Evolutionary conservation across 2,329 filamentous ascomycete genomes (phyloP).

Genomic region (Penicillium italicum): DNA sequence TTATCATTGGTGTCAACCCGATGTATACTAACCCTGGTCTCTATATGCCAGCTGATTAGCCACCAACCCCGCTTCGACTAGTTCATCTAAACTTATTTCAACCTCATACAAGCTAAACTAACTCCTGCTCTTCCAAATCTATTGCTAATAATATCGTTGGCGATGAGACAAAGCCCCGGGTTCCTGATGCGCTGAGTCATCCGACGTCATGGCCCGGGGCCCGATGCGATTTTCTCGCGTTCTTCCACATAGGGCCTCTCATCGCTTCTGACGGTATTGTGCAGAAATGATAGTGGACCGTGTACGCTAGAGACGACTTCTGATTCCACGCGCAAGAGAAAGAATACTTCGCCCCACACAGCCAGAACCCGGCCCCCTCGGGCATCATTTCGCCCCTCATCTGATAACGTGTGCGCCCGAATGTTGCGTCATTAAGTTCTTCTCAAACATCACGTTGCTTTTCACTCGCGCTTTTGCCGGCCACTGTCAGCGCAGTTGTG

Average conservation of each 20-base stretch:
- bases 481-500: constrained; percentile 29
- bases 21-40: background rate
- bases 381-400: constrained; percentile 16
- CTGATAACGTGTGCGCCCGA: constrained; percentile 13
- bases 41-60: background rate
- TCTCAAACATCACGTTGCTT: constrained; percentile 28
- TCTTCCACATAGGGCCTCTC: constrained; percentile 5
- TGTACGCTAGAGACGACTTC: constrained; percentile 6
- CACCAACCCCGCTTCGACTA: background rate
- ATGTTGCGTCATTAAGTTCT: constrained; percentile 19
- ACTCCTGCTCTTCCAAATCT: background rate
- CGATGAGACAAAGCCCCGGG: background rate
- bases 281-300: constrained; percentile 12
- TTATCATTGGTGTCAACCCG: background rate
- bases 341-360: background rate
- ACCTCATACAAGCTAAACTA: background rate
- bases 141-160: background rate
- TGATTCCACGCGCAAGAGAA: background rate
- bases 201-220: constrained; percentile 22
- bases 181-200: constrained; percentile 21
- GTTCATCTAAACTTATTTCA: background rate
- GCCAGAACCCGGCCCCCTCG: constrained; percentile 6
- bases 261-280: constrained; percentile 6
- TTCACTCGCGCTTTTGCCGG: constrained; percentile 29
- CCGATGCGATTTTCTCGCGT: constrained; percentile 11